These are phyloP conservation scores for Phytophthora cryptogea DNA, from an alignment of 352 stramenopile species.

Conservation along the genomic window DNA sequence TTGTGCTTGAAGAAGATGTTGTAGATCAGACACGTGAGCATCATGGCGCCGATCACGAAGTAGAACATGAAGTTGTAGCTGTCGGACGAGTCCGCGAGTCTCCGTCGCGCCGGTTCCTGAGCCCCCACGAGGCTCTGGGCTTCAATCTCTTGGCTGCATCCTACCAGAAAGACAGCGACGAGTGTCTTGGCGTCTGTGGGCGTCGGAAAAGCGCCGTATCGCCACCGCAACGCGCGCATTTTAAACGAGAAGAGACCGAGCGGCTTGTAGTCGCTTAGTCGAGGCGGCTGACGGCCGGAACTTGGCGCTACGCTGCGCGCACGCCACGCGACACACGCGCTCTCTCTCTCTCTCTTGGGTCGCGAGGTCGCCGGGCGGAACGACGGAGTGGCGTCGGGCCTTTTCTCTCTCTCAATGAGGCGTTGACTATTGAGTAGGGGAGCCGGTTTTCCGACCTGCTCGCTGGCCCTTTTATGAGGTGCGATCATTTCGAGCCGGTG, in stretches of 20 bases:
- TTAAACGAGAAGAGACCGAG: not conserved
- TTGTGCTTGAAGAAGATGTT: slow-evolving; percentile 91
- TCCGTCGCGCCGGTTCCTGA: slow-evolving; percentile 9
- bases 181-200: not conserved
- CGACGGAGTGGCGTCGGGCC: not conserved
- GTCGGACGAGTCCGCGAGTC: slow-evolving; percentile 50
- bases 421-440: slow-evolving; percentile 3
- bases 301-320: not conserved
- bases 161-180: not conserved
- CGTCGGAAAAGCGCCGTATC: not conserved
- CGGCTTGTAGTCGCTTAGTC: not conserved
- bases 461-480: slow-evolving; percentile 1
- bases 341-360: not conserved
- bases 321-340: not conserved
- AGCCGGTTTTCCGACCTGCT: slow-evolving; percentile 41
- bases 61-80: slow-evolving; percentile 92
- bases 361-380: not conserved
- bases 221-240: slow-evolving; percentile 32
- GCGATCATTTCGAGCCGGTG: not conserved
- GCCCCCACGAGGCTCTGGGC: slow-evolving; percentile 6
- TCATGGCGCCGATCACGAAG: slow-evolving; percentile 87
- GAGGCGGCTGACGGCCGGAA: not conserved
- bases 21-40: slow-evolving; percentile 87
- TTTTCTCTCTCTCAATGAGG: slow-evolving; percentile 14
- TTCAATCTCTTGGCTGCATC: not conserved